phyloP scores from a whole-genome alignment of 139 green algal species.

The Chlorella sorokiniana region DNA sequence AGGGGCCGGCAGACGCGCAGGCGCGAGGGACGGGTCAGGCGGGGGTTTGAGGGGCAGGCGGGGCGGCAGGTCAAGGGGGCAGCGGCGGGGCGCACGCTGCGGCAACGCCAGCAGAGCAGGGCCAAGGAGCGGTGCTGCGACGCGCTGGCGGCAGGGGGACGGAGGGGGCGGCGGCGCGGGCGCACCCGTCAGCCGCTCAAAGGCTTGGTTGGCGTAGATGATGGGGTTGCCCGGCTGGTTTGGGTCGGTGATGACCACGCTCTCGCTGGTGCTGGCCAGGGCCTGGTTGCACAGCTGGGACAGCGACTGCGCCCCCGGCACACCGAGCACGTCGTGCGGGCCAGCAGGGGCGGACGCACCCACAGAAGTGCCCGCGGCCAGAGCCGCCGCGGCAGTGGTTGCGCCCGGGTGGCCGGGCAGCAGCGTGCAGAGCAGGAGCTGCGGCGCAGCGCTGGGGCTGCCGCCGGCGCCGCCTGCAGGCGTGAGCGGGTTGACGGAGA shows the following conservation, averaged over 20 bases:
- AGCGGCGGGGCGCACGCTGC: neutral
- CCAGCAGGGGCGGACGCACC: too few species aligned
- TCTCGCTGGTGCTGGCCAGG: slow-evolving; percentile 33
- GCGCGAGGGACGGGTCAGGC: neutral
- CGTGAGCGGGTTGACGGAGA: neutral
- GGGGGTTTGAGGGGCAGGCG: too few species aligned
- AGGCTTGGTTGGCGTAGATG: slow-evolving; percentile 81
- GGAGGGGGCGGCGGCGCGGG: neutral
- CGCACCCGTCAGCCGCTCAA: slow-evolving; percentile 78
- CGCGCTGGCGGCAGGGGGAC: neutral
- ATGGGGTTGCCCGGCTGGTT: slow-evolving; percentile 79
- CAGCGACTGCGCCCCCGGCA: neutral
- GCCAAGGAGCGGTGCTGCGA: neutral
- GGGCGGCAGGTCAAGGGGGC: neutral
- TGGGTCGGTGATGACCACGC: slow-evolving; percentile 38
- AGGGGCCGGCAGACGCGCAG: neutral
- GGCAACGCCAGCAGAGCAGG: neutral
- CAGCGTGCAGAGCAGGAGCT: slow-evolving; percentile 18
- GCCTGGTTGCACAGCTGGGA: slow-evolving; percentile 46
- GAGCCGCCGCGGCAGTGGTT: neutral
- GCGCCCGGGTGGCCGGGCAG: neutral
- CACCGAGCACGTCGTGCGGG: neutral
- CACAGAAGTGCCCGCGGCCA: too few species aligned
- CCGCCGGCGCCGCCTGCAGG: neutral
- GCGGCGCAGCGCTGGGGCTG: neutral